Evolutionary conservation across 371 early-diverging fungal species (phyloP).

Genomic region (Saksenaea oblongispora): DNA sequence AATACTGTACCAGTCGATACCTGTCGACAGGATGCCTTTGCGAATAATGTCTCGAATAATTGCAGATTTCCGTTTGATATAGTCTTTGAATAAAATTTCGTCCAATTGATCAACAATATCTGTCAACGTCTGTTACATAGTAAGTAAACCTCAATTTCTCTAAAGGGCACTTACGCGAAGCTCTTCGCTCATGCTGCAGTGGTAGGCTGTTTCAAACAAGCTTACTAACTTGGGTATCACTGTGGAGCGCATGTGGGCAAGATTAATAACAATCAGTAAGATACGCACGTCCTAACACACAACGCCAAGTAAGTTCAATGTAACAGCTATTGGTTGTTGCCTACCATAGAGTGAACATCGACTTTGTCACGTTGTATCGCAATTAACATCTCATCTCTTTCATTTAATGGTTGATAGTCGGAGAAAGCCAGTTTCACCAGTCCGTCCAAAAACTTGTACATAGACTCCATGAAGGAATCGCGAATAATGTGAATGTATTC

Average conservation of each 20-base stretch:
- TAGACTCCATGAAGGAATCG: constrained; percentile 62
- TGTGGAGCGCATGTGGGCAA: constrained; percentile 66
- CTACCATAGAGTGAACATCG: constrained; percentile 48
- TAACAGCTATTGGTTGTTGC: neutral
- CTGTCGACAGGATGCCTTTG: constrained; percentile 80
- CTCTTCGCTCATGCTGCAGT: constrained; percentile 64
- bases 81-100: constrained; percentile 79
- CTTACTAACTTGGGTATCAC: constrained; percentile 75
- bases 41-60: constrained; percentile 70
- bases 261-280: constrained; percentile 79
- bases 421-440: constrained; percentile 65
- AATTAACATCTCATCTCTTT: constrained; percentile 37
- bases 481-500: constrained; percentile 59
- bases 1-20: constrained; percentile 84
- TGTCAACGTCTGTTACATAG: constrained; percentile 48
- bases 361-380: constrained; percentile 43
- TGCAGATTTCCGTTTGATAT: constrained; percentile 74
- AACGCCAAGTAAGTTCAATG: constrained; percentile 12
- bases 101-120: constrained; percentile 75
- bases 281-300: constrained; percentile 61
- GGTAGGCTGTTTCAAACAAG: constrained; percentile 71
- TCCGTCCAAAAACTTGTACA: constrained; percentile 73
- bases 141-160: neutral
- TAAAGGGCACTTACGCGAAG: constrained; percentile 49
- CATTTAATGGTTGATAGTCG: constrained; percentile 48